A percentile compares a stretch with the other conserved stretches of the same genome.
Evolutionary conservation across 139 green algal species (phyloP).

Genomic region (Trebouxia sp.): DNA sequence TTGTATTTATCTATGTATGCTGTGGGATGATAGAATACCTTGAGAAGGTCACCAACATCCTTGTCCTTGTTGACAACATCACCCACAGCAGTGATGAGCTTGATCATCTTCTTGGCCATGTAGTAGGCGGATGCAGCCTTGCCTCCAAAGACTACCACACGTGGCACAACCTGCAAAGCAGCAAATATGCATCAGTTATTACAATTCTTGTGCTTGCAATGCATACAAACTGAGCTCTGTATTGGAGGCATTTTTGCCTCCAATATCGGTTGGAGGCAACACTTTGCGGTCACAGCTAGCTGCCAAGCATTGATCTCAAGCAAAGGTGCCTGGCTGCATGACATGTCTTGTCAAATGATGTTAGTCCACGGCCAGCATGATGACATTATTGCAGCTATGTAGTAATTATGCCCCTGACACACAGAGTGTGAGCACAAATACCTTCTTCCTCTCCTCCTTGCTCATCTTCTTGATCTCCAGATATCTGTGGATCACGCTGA

Average conservation of each 20-base stretch:
- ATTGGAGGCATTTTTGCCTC: no score
- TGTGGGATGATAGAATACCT: slow-evolving; percentile 46
- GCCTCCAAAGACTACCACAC: slow-evolving; percentile 73
- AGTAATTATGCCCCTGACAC: no score
- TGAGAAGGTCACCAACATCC: slow-evolving; percentile 82
- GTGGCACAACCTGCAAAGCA: slow-evolving; percentile 48
- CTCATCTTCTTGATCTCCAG: slow-evolving; percentile 67
- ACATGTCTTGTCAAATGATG: no score
- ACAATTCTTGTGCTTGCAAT: no score
- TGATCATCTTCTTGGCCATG: slow-evolving; percentile 99
- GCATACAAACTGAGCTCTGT: no score
- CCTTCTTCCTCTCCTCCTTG: slow-evolving; percentile 67
- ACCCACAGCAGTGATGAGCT: slow-evolving; percentile 73
- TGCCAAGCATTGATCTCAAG: no score
- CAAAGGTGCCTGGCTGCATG: no score
- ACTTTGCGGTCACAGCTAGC: no score
- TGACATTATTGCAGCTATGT: no score
- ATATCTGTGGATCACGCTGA: slow-evolving; percentile 65
- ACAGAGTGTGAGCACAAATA: no score
- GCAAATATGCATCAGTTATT: neutral
- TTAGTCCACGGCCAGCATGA: no score
- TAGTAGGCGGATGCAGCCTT: slow-evolving; percentile 95
- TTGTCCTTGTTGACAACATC: slow-evolving; percentile 93
- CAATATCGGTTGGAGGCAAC: no score
- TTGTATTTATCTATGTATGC: neutral